These are phyloP conservation scores for Lophiotrema nucula DNA, from an alignment of 495 filamentous ascomycete species.

Conservation along the genomic window DNA sequence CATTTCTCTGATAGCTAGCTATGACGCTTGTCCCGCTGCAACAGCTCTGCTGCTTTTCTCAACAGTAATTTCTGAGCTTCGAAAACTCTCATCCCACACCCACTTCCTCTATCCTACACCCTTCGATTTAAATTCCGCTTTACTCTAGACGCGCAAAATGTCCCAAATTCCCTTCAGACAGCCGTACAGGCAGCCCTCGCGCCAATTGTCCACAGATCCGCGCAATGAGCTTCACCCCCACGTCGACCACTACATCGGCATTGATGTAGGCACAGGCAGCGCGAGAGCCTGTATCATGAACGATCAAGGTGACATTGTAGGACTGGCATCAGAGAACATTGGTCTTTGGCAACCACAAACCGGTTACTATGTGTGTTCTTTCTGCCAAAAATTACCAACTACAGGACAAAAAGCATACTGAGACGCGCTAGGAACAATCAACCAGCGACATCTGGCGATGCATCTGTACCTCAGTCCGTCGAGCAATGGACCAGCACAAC, in stretches of 20 bases:
- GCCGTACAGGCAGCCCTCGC: conserved; percentile 43
- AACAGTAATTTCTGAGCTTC: conserved; percentile 7
- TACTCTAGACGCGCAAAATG: conserved; percentile 7
- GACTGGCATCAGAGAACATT: conserved; percentile 85
- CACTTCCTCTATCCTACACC: neutral
- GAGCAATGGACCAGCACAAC: conserved; percentile 72
- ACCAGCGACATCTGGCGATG: conserved; percentile 93
- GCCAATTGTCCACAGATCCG: conserved; percentile 56
- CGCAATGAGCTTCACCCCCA: conserved; percentile 56
- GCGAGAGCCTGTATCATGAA: conserved; percentile 94
- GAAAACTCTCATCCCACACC: neutral
- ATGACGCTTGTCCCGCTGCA: conserved; percentile 25
- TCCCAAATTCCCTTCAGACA: conserved; percentile 37
- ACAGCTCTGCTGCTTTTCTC: conserved; percentile 12
- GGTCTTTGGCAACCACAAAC: conserved; percentile 90
- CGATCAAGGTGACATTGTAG: conserved; percentile 85
- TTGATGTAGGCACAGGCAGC: conserved; percentile 95
- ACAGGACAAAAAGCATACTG: conserved; percentile 10
- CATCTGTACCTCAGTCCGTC: conserved; percentile 78
- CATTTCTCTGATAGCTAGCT: conserved; percentile 3
- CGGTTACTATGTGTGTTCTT: conserved; percentile 70
- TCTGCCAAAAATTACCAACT: no score
- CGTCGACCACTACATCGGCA: conserved; percentile 75
- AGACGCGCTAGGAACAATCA: conserved; percentile 80
- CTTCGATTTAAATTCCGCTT: neutral